A percentile compares a stretch with the other conserved stretches of the same genome.
These are phyloP conservation scores for Calocybe indica DNA, from an alignment of 768 basidiomycete genomes.

Conservation along the genomic window DNA sequence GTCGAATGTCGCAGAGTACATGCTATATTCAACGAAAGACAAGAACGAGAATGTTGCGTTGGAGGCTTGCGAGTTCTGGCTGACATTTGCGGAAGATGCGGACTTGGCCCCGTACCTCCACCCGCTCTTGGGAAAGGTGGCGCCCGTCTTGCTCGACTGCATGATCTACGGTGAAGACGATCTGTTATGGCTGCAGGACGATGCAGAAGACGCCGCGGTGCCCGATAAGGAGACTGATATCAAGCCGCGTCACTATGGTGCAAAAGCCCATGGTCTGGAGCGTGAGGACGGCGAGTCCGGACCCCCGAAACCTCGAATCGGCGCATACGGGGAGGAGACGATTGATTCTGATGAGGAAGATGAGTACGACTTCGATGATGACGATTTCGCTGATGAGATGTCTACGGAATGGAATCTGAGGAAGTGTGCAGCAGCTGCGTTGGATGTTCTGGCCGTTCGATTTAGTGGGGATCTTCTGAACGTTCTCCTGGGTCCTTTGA, in stretches of 20 bases:
- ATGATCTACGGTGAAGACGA: constrained; percentile 98
- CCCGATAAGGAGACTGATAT: constrained; percentile 95
- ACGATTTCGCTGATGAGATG: constrained; percentile 94
- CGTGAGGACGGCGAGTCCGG: constrained; percentile 47
- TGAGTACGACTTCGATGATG: constrained; percentile 80
- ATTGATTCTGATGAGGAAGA: constrained; percentile 85
- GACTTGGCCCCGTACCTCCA: constrained; percentile 80
- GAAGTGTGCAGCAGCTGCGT: constrained; percentile 95
- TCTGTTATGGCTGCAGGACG: constrained; percentile 89
- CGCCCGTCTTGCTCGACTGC: constrained; percentile 91
- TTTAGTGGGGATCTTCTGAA: constrained; percentile 88
- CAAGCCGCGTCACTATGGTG: constrained; percentile 90
- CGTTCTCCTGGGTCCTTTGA: constrained; percentile 82
- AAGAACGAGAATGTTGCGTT: constrained; percentile 94
- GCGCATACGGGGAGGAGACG: constrained; percentile 78
- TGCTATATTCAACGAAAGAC: constrained; percentile 98
- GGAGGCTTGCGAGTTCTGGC: constrained; percentile 99
- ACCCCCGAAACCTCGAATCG: constrained; percentile 36
- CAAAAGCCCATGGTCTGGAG: constrained; percentile 80
- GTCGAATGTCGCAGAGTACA: constrained; percentile 93
- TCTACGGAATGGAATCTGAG: constrained; percentile 98
- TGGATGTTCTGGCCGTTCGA: constrained; percentile 93
- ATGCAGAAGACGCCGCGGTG: constrained; percentile 82
- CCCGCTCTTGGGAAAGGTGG: constrained; percentile 86
- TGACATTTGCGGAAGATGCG: constrained; percentile 95